These are phyloP conservation scores for Neophaeococcomyces mojaviensis DNA, from an alignment of 2,329 filamentous ascomycete species.

Conservation along the genomic window DNA sequence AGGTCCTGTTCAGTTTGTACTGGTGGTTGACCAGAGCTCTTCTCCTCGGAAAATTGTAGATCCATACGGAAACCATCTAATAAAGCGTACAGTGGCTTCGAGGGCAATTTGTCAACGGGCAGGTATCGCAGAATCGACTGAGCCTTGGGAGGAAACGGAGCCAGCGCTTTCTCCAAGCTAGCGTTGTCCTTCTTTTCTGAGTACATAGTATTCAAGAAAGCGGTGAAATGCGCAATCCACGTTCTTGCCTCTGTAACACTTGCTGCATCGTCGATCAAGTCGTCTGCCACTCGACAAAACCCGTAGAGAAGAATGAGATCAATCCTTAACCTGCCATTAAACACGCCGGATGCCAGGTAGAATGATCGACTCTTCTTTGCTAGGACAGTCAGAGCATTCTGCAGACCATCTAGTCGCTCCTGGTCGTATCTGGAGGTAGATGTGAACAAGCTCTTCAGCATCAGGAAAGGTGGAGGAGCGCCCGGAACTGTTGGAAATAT, in stretches of 20 bases:
- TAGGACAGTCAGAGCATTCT: conserved; percentile 52
- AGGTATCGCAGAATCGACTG: conserved; percentile 53
- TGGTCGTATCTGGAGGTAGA: conserved; percentile 49
- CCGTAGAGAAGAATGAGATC: conserved; percentile 65
- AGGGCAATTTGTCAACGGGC: conserved; percentile 50
- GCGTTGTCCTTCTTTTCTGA: conserved; percentile 33
- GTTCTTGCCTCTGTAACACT: conserved; percentile 44
- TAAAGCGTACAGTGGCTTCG: conserved; percentile 55
- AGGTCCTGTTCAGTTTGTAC: conserved; percentile 55
- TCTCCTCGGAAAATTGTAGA: conserved; percentile 43
- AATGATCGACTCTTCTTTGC: conserved; percentile 64
- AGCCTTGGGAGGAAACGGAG: conserved; percentile 45
- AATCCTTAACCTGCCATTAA: conserved; percentile 59
- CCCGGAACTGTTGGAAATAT: conserved; percentile 46
- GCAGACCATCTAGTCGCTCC: conserved; percentile 49
- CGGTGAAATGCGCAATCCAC: conserved; percentile 53
- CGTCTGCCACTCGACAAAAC: conserved; percentile 66
- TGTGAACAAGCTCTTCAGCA: conserved; percentile 47
- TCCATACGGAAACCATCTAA: conserved; percentile 64
- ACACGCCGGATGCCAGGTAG: conserved; percentile 63
- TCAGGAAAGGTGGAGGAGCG: conserved; percentile 41
- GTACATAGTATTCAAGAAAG: conserved; percentile 46
- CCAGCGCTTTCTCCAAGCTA: conserved; percentile 24
- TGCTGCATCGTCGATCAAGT: conserved; percentile 60
- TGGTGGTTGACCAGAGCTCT: conserved; percentile 36